A percentile compares a stretch with the other conserved stretches of the same genome.
phyloP scores from a whole-genome alignment of 2,329 filamentous ascomycete species.

The Hypoxylon sp. region DNA sequence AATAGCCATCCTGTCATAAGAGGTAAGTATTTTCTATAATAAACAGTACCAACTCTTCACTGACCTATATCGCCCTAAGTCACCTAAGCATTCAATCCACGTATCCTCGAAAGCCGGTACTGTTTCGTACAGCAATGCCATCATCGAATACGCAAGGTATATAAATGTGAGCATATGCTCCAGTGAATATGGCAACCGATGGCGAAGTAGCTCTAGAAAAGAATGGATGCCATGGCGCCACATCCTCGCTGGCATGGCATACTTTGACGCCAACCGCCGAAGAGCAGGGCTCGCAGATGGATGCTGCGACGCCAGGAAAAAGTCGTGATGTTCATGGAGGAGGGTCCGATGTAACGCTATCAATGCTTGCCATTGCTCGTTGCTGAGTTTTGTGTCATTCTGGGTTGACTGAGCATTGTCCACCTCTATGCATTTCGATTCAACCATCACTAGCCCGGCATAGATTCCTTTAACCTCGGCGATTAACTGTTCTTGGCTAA shows the following conservation, averaged over 20 bases:
- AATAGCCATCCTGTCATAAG: conserved; percentile 76
- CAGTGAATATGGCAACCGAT: conserved; percentile 76
- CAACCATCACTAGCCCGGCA: conserved; percentile 83
- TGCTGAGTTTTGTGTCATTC: conserved; percentile 55
- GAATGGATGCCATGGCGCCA: conserved; percentile 93
- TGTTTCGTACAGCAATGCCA: conserved; percentile 85
- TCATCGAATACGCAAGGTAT: conserved; percentile 88
- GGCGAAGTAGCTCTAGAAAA: conserved; percentile 78
- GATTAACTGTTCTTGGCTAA: conserved; percentile 80
- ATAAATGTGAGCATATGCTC: conserved; percentile 95
- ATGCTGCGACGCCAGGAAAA: conserved; percentile 87
- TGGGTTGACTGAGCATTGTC: conserved; percentile 68
- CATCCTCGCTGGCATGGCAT: conserved; percentile 92
- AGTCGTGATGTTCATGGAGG: conserved; percentile 84
- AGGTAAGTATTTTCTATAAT: conserved; percentile 9
- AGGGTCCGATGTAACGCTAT: conserved; percentile 84
- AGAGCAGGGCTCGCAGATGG: conserved; percentile 77
- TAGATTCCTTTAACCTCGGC: conserved; percentile 87
- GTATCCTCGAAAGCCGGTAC: conserved; percentile 84
- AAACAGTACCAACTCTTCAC: conserved; percentile 1
- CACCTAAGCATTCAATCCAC: conserved; percentile 93
- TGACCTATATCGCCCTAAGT: conserved; percentile 75
- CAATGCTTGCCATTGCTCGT: conserved; percentile 84
- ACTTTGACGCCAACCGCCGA: conserved; percentile 76
- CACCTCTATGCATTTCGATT: conserved; percentile 86